phyloP scores from a whole-genome alignment of 768 basidiomycete genomes.

The Pisolithus albus region DNA sequence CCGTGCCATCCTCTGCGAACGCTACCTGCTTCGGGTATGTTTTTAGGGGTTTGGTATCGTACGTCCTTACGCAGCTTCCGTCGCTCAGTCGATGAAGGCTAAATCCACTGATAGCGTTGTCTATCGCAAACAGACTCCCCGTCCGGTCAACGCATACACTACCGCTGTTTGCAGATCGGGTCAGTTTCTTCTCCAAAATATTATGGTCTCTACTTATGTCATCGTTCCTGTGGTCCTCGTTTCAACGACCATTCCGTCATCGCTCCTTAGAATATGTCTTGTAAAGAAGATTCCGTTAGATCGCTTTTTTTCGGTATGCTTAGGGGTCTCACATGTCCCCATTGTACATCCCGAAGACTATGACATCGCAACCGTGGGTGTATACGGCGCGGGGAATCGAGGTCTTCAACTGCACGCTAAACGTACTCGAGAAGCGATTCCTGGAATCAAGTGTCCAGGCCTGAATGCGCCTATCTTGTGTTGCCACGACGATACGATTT shows the following conservation, averaged over 20 bases:
- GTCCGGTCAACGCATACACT: background rate
- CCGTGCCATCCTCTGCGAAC: background rate
- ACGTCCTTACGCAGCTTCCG: slow-evolving; percentile 1
- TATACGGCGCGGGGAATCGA: background rate
- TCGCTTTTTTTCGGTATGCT: background rate
- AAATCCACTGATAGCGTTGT: slow-evolving; percentile 2
- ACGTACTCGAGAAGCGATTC: background rate
- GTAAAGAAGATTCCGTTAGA: background rate
- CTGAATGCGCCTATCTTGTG: background rate
- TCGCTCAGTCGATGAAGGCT: background rate
- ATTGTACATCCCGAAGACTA: background rate
- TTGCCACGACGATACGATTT: background rate
- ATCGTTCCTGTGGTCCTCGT: background rate
- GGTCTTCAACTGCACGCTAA: background rate
- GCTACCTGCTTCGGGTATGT: slow-evolving; percentile 7
- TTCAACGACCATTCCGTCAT: background rate
- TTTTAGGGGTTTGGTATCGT: slow-evolving; percentile 1
- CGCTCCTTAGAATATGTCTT: background rate
- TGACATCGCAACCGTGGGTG: background rate
- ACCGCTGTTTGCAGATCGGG: background rate
- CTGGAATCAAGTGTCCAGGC: background rate
- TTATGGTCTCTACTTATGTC: background rate
- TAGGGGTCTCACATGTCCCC: background rate
- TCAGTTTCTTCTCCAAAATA: background rate
- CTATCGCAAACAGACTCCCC: background rate